phyloP scores from a whole-genome alignment of 2,329 filamentous ascomycete species.

The Ramularia endophylla region DNA sequence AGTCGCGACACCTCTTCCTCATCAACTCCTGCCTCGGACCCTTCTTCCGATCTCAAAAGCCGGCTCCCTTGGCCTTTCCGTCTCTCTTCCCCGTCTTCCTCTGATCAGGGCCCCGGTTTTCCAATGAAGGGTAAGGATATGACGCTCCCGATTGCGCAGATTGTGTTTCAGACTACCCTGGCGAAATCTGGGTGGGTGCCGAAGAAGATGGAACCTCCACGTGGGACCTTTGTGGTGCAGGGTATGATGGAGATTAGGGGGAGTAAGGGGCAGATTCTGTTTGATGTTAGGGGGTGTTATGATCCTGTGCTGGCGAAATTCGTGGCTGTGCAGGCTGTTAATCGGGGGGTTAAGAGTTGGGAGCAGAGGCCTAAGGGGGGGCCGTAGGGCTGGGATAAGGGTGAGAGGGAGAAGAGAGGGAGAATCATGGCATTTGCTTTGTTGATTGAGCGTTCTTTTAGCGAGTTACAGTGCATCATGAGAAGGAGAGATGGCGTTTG shows the following conservation, averaged over 20 bases:
- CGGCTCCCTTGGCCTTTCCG: slow-evolving; percentile 22
- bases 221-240: slow-evolving; percentile 40
- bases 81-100: slow-evolving; percentile 9
- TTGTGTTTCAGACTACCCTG: slow-evolving; percentile 23
- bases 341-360: slow-evolving; percentile 30
- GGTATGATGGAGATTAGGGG: slow-evolving; percentile 45
- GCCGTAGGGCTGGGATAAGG: slow-evolving; percentile 7
- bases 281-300: slow-evolving; percentile 43
- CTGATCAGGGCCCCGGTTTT: too few relatives aligned
- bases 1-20: not conserved
- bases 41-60: slow-evolving; percentile 9
- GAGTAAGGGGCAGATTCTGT: slow-evolving; percentile 33
- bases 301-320: slow-evolving; percentile 39
- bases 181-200: slow-evolving; percentile 27
- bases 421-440: too few relatives aligned
- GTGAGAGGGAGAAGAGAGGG: too few relatives aligned
- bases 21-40: not conserved
- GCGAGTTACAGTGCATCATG: too few relatives aligned
- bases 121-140: too few relatives aligned
- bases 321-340: slow-evolving; percentile 25
- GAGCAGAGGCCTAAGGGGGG: slow-evolving; percentile 37
- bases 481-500: too few relatives aligned
- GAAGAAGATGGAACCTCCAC: slow-evolving; percentile 33
- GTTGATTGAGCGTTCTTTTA: too few relatives aligned
- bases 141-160: slow-evolving; percentile 28